Evolutionary conservation across 2,329 filamentous ascomycete genomes (phyloP).

Genomic region (Neocucurbitaria cava): DNA sequence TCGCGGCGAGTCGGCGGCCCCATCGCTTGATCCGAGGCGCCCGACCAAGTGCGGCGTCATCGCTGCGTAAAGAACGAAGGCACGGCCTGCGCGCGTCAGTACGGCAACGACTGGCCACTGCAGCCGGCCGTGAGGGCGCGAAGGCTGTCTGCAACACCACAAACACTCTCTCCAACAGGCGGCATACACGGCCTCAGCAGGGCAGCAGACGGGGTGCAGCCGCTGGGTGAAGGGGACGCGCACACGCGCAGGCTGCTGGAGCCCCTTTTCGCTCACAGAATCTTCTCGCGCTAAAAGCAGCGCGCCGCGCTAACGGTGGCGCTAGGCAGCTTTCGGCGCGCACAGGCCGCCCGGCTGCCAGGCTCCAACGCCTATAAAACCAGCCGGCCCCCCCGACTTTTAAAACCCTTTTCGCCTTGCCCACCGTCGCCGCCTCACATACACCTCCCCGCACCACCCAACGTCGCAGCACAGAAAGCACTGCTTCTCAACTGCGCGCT

Average conservation of each 20-base stretch:
- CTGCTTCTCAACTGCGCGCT: constrained; percentile 38
- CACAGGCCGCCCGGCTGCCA: constrained; percentile 15
- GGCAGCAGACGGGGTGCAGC: constrained; percentile 18
- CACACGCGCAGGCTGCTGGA: constrained; percentile 25
- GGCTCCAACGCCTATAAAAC: constrained; percentile 30
- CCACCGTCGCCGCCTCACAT: constrained; percentile 35
- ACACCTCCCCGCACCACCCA: constrained; percentile 31
- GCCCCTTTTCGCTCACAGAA: constrained; percentile 36
- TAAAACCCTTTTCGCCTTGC: constrained; percentile 37
- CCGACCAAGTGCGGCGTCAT: constrained; percentile 35
- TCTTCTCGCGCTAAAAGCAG: constrained; percentile 38
- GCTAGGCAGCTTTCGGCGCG: constrained; percentile 19
- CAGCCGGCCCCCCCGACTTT: constrained; percentile 31
- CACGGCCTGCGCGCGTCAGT: constrained; percentile 11
- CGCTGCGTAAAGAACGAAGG: constrained; percentile 15
- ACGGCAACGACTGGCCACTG: constrained; percentile 6
- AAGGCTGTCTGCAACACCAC: constrained; percentile 1
- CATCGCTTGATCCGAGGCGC: constrained; percentile 22
- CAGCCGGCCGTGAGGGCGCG: neutral
- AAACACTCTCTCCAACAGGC: neutral
- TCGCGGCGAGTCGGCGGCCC: constrained; percentile 13
- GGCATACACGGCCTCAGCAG: constrained; percentile 3
- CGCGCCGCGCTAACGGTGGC: constrained; percentile 3
- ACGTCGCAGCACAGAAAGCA: constrained; percentile 36
- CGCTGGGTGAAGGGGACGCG: constrained; percentile 19